A percentile compares a stretch with the other conserved stretches of the same genome.
These are phyloP conservation scores for Penicillium canariense DNA, from an alignment of 495 filamentous ascomycete species.

Conservation along the genomic window DNA sequence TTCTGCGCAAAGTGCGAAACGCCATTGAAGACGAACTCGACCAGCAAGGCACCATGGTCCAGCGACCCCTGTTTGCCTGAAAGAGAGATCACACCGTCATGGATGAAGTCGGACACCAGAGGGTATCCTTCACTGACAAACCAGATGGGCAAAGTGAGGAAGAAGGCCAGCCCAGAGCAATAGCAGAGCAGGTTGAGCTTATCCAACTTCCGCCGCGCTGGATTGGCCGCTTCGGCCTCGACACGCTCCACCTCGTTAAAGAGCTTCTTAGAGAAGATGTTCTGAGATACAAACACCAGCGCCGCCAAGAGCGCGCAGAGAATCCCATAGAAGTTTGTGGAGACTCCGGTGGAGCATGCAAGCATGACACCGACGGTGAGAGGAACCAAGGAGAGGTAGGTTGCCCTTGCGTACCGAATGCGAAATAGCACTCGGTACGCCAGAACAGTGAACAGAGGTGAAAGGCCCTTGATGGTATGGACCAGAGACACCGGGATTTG, in stretches of 20 bases:
- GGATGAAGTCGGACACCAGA: constrained; percentile 50
- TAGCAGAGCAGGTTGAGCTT: constrained; percentile 97
- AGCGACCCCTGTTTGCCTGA: constrained; percentile 62
- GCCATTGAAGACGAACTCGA: constrained; percentile 95
- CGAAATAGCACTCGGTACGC: constrained; percentile 87
- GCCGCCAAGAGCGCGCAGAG: constrained; percentile 81
- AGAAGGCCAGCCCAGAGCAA: constrained; percentile 85
- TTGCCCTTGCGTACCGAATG: constrained; percentile 82
- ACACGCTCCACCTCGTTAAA: constrained; percentile 90
- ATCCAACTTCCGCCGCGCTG: constrained; percentile 73
- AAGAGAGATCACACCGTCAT: constrained; percentile 65
- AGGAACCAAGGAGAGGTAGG: constrained; percentile 89
- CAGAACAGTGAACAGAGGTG: constrained; percentile 90
- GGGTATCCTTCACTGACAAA: constrained; percentile 82
- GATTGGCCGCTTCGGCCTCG: constrained; percentile 63
- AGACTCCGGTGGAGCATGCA: constrained; percentile 86
- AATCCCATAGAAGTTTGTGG: constrained; percentile 84
- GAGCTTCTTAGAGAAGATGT: constrained; percentile 98
- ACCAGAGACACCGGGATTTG: constrained; percentile 96
- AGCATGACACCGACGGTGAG: constrained; percentile 92
- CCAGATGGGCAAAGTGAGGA: constrained; percentile 92
- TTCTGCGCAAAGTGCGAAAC: constrained; percentile 96
- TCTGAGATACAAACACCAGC: constrained; percentile 95
- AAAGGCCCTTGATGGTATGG: constrained; percentile 99
- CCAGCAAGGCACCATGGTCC: constrained; percentile 71